Evolutionary conservation across 352 stramenopile genomes (phyloP), one percentile per base, ranked within the genome.

Genomic region (Sclerospora graminicola): DNA sequence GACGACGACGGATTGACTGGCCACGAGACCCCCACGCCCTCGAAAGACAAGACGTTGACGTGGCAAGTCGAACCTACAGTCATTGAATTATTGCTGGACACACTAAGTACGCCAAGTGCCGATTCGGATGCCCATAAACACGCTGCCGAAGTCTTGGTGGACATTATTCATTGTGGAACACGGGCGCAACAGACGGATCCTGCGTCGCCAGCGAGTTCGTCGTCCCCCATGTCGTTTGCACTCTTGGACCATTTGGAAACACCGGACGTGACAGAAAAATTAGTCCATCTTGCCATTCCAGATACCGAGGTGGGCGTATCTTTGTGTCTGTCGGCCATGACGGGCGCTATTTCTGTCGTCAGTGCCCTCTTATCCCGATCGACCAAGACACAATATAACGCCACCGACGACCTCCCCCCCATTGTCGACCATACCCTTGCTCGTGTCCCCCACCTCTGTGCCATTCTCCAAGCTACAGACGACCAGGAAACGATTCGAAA

Each of bases 121-220:
- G 71, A 88, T 50, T 89, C 68, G 33, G 80, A 92, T 45, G 69
- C 82, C 21, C 80, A 92, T 60, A 89, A 87, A 54, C 80, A 92
- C 60, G 75, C 77, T 30, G 66, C 77, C 7, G 80, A 92, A 48
- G 73, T 90, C 30, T 52, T 88, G 11, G 73, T 86, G 26, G 80
- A 92, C 54, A 82, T 92, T 50, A 87, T 92, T 54, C 80, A 92
- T 57, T 89, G 77, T 28, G 80, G 73, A 35, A 84, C 71, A 13
- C 77, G 77, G 21, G 69, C 72, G 8, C 74, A 89, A 50, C 74
- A 85, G 49, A 83, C 60, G 29, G 74, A 85, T 39, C 74, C 73
- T 15, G 56, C 62, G 7, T 87, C 77, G 8, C 77, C 77, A 18
- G 69, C 66, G 11, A 79, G 70, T 23, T 63, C 58, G 7, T 75